Base-by-base conservation (phyloP, 306 rosid species). In the Calophaca sinica region DNA sequence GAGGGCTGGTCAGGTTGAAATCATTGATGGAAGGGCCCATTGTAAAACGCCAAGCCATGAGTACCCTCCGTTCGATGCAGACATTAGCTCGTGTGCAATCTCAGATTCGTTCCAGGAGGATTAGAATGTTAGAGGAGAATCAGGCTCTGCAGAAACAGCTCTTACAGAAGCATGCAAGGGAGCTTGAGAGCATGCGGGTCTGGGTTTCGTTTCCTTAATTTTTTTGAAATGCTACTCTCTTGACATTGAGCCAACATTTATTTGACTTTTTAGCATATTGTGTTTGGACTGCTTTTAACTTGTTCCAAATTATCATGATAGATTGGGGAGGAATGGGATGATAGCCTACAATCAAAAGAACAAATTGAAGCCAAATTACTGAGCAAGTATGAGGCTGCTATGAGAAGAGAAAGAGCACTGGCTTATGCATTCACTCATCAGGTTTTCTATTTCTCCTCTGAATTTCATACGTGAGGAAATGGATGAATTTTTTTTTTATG, bases 321-420 rank as follows among this genome's bases (percentile, higher is more conserved):
- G 99, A 88, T 90, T 76, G 99, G 89, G 64, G 99, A 92, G 85
- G 96, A 90, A 85, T 96, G 99, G 99, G 99, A 96, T 84, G 92
- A 87, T 83, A 96, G 98, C 89, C 26, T 87, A 33, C 98, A 92
- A 81, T 96, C 99, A 41, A 96, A 90, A 86, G 99, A 92, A 79
- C 99, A 92, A 86, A 82, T 92, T 44, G 99, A 96, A 82, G 97
- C 99, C 50, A 80, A 78, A 81, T 83, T 96, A 51, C 83, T 92
- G 7, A 74, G 88, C 90, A 96, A 92, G 85, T 87, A 96, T 32
- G 99, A 92, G 83, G 99, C 99, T 52, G 15, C 98, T 70, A 86
- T 85, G 84, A 89, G 98, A 82, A 87, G 99, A 85, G 99, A 96
- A 78, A 92, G 97, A 70, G 99, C 98, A 26, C 77, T 96, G 54